phyloP scores from a whole-genome alignment of 305 asterid genomes.

The Solanum chacoense region DNA sequence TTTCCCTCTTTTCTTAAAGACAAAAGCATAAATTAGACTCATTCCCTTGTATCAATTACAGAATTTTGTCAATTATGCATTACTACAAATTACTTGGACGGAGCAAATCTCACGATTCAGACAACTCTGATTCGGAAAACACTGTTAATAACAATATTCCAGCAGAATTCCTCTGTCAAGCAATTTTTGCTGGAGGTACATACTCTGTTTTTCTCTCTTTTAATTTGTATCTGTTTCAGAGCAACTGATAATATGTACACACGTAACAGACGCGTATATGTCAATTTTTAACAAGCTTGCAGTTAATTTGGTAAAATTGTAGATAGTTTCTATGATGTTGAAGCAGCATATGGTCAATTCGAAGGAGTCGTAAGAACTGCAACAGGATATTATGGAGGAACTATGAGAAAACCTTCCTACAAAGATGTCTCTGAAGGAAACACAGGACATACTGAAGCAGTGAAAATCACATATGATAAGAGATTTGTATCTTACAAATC shows the following conservation, averaged over 20 bases:
- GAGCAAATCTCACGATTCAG: not conserved
- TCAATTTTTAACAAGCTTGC: not conserved
- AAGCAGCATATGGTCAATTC: slow-evolving; percentile 8
- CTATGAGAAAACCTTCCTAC: not conserved
- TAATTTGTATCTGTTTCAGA: not conserved
- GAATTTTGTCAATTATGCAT: not conserved
- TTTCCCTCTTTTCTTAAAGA: not conserved
- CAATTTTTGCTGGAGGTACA: slow-evolving; percentile 9
- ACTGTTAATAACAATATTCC: not conserved
- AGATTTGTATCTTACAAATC: not conserved
- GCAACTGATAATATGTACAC: not conserved
- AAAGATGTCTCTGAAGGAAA: not conserved
- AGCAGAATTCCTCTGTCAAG: not conserved
- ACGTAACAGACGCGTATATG: not conserved
- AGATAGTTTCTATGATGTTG: not conserved
- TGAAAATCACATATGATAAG: not conserved
- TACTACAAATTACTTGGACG: not conserved
- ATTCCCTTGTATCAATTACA: not conserved
- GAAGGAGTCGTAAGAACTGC: slow-evolving; percentile 3
- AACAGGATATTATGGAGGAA: slow-evolving; percentile 7
- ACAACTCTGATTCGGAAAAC: not conserved
- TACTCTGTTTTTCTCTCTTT: not conserved
- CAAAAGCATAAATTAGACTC: not conserved
- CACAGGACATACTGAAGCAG: not conserved
- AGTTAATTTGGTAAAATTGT: not conserved